phyloP scores from a whole-genome alignment of 805 yeast species.

The Candida chauliodis region DNA sequence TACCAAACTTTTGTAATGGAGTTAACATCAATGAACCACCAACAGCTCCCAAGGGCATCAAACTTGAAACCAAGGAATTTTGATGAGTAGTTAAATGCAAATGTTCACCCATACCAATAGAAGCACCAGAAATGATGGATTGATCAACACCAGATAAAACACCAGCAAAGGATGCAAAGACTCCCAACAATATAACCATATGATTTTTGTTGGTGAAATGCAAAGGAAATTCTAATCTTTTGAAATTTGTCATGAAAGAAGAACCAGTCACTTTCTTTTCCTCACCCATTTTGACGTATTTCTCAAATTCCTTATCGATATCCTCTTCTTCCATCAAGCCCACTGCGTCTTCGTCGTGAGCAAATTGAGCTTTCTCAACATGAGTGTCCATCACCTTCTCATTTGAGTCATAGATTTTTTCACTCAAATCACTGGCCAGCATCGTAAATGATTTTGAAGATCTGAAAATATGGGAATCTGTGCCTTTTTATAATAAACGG shows the following conservation, averaged over 20 bases:
- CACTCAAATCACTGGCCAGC: constrained; percentile 4
- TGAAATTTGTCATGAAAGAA: constrained; percentile 35
- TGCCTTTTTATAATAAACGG: neutral
- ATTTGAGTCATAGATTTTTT: neutral
- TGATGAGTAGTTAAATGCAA: constrained; percentile 40
- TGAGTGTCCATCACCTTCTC: neutral
- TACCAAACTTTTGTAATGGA: constrained; percentile 55
- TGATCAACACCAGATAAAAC: constrained; percentile 66
- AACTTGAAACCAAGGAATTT: constrained; percentile 51
- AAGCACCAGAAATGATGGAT: constrained; percentile 64
- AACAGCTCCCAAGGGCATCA: constrained; percentile 71
- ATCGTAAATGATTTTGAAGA: neutral
- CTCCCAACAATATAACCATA: constrained; percentile 49
- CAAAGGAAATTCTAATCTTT: constrained; percentile 33
- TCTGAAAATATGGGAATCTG: neutral
- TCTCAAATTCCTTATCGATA: constrained; percentile 32
- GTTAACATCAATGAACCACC: constrained; percentile 59
- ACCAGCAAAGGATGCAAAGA: constrained; percentile 62
- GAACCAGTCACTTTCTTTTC: constrained; percentile 24
- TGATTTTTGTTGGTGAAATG: constrained; percentile 43
- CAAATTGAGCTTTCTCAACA: constrained; percentile 2
- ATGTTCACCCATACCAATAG: constrained; percentile 44
- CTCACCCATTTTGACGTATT: constrained; percentile 29
- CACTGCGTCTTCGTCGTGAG: constrained; percentile 13
- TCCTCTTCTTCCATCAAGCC: constrained; percentile 15